Percentiles rank a stretch among this genome's conserved stretches.
These are phyloP conservation scores for Zalerion maritima DNA, from an alignment of 495 filamentous ascomycete species.

Conservation along the genomic window DNA sequence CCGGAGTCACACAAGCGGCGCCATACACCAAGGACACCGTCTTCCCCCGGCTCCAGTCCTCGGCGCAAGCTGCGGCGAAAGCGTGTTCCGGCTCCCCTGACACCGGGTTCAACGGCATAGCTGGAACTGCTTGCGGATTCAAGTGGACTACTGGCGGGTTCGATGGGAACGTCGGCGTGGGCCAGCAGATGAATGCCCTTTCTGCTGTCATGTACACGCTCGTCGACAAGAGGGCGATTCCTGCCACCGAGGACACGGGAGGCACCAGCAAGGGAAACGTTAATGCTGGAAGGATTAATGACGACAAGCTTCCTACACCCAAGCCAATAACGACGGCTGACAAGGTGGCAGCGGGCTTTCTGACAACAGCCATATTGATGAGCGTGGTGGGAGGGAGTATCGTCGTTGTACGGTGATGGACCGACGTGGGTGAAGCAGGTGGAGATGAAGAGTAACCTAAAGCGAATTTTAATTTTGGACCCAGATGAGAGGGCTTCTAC, in stretches of 20 bases:
- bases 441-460: no score
- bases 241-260: constrained; percentile 41
- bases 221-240: constrained; percentile 26
- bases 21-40: constrained; percentile 44
- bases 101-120: constrained; percentile 30
- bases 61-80: constrained; percentile 44
- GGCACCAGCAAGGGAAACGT: constrained; percentile 53
- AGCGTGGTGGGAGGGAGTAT: constrained; percentile 33
- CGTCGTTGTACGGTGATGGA: no score
- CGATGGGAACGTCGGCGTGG: constrained; percentile 38
- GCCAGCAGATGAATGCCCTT: constrained; percentile 60
- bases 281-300: constrained; percentile 31
- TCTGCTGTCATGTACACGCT: constrained; percentile 52
- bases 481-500: no score
- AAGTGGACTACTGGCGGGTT: constrained; percentile 30
- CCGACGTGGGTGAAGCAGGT: no score
- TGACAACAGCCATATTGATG: constrained; percentile 43
- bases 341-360: constrained; percentile 47
- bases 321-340: constrained; percentile 39
- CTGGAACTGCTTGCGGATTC: constrained; percentile 36
- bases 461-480: no score
- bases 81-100: constrained; percentile 45
- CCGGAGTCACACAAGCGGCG: constrained; percentile 48
- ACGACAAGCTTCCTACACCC: constrained; percentile 11
- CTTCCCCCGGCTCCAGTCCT: constrained; percentile 38